Evolutionary conservation across 179 eudicot genomes (phyloP).

Genomic region (Sideroxylon spinosum): DNA sequence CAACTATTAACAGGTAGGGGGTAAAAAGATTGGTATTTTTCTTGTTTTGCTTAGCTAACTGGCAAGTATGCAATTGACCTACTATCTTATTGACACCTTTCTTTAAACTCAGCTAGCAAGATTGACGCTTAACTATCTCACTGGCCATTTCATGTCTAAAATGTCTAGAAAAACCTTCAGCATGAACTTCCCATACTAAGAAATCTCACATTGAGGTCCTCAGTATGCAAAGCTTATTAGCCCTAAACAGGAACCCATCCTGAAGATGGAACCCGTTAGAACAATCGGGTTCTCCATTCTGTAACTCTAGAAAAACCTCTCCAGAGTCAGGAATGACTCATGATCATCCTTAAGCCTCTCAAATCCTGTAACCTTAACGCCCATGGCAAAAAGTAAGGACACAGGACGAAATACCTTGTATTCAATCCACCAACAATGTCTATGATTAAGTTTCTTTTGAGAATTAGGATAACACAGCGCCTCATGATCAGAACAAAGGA

Average conservation of each 20-base stretch:
- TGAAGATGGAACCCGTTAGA: background rate
- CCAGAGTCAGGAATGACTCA: background rate
- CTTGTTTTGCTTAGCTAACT: background rate
- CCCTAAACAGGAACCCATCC: background rate
- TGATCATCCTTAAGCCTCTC: background rate
- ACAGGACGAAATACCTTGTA: background rate
- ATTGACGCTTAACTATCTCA: background rate
- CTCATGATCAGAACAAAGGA: background rate
- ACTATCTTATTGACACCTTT: background rate
- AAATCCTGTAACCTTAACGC: background rate
- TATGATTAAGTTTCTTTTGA: background rate
- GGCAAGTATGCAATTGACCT: too few species aligned
- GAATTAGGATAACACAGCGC: background rate
- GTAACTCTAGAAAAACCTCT: background rate
- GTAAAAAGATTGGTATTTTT: background rate
- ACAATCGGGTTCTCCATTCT: too few species aligned
- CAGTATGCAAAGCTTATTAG: background rate
- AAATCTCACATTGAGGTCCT: background rate
- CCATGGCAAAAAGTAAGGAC: background rate
- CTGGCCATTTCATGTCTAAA: background rate
- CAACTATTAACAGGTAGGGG: too few species aligned
- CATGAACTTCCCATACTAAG: background rate
- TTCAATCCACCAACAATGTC: background rate
- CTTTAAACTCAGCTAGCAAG: background rate
- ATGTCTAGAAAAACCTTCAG: background rate